Evolutionary conservation across 257 asterid genomes (phyloP), one percentile per base, ranked within the genome.

Genomic region (Petunia axillaris): DNA sequence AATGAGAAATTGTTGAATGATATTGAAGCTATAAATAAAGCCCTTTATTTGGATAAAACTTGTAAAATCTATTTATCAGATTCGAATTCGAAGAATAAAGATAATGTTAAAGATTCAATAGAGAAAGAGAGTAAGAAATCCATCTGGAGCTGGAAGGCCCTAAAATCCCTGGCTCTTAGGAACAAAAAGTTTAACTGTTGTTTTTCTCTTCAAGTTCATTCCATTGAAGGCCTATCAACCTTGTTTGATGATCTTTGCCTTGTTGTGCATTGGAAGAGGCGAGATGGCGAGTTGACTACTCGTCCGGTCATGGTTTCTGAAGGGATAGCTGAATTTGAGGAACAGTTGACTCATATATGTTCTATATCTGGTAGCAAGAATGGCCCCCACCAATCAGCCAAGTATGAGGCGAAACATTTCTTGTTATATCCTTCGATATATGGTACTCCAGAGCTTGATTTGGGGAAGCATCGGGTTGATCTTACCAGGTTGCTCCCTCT

Each of bases 401-500:
- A 94, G 88, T 96, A 91, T 59, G 99, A 91, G 78, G 91, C 98
- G 0, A 91, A 89, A 80, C 95, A 94, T 83, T 94, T 90, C 82
- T 87, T 90, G 87, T 73, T 96, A 88, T 96, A 82, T 87, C 95
- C 87, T 62, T 91, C 97, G 9, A 87, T 91, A 55, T 89, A 82
- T 85, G 90, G 88, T 81, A 82, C 93, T 25, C 95, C 98, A 5
- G 95, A 90, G 81, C 88, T 91, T 67, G 98, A 96, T 82, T 87
- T 94, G 81, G 99, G 98, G 81, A 96, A 90, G 87, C 97, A 96
- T 84, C 85, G 92, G 40, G 77, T 92, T n/a, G 99, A 95, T 84
- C 86, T 95, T 82, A 90, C 99, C 6, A 92, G 99, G 87, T 82
- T 95, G 86, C 97, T 95, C 85, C 99, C 97, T 60, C 81, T 95